Evolutionary conservation across 257 asterid species (phyloP).

Genomic region (Solanum clarkiae): DNA sequence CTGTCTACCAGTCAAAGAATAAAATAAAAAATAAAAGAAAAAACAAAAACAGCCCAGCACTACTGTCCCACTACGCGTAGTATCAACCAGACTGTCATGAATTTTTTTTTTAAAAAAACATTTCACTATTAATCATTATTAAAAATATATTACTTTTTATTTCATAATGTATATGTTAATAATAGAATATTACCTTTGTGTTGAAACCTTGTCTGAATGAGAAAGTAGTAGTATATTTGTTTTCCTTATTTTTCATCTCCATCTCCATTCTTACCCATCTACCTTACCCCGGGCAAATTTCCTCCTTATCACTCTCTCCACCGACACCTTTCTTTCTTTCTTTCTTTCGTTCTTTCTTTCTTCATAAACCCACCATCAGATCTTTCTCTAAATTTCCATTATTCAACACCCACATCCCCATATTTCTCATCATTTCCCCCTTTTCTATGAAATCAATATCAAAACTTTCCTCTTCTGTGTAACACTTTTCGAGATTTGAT

Average conservation of each 20-base stretch:
- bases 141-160: no score
- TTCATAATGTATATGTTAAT: no score
- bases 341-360: neutral
- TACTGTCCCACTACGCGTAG: neutral
- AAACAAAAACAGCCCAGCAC: neutral
- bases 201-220: neutral
- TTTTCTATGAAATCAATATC: neutral
- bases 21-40: neutral
- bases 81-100: neutral
- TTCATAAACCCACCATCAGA: neutral
- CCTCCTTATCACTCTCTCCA: neutral
- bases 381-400: neutral
- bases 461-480: neutral
- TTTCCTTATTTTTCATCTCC: neutral
- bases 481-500: neutral
- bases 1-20: neutral
- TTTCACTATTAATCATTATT: no score
- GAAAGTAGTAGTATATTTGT: neutral
- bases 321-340: conserved; percentile 9
- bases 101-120: no score
- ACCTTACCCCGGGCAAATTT: neutral
- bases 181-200: neutral
- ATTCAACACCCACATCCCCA: neutral
- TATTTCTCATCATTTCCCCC: neutral
- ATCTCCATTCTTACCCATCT: neutral